Base-by-base conservation (phyloP, 2,329 filamentous ascomycete genomes). In the Zymoseptoria ardabiliae region DNA sequence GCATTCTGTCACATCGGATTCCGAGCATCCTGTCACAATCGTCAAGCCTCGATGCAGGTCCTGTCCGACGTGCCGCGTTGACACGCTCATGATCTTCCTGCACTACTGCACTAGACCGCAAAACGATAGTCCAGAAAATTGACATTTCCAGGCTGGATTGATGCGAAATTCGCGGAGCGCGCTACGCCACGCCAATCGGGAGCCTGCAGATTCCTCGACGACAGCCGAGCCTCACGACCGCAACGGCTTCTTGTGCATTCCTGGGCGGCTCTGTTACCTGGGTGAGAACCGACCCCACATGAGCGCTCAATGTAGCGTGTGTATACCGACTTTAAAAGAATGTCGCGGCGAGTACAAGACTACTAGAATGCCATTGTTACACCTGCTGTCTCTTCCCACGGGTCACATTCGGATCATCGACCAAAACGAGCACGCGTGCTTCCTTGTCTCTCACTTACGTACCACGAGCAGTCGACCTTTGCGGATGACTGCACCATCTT, bases 331-430 rank as follows among this genome's bases (percentile, higher is more conserved):
- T 17, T 41, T 11, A 41, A 41, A 41, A 41, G 35, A 41, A 41
- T 41, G 35, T 41, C 35, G 58, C 59, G 20, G 53, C 41, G 55
- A 61, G 61, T 59, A 60, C 61, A 57, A 61, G 59, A 63, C 58
- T 55, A 61, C 54, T 49, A 59, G 55, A 60, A 63, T 63, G 62
- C 58, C 64, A 66, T 64, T 63, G 65, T 66, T 68, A 65, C 66
- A 65, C 65, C 56, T 30, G 63, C 68, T 63, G 64, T 66, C 66
- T 66, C 64, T 66, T 64, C 61, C 54, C 28, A 53, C 50, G 28
- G 35, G 20, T 56, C 63, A 59, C 20, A 50, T n/a, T 50, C 60
- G 59, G 61, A 58, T 59, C 60, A 59, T 60, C 62, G 56, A 25
- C 56, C 57, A 56, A 50, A 51, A 48, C 48, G 21, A 48, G 51